phyloP scores from a whole-genome alignment of 1,284 basidiomycete species.

The Clitocybe nebularis region DNA sequence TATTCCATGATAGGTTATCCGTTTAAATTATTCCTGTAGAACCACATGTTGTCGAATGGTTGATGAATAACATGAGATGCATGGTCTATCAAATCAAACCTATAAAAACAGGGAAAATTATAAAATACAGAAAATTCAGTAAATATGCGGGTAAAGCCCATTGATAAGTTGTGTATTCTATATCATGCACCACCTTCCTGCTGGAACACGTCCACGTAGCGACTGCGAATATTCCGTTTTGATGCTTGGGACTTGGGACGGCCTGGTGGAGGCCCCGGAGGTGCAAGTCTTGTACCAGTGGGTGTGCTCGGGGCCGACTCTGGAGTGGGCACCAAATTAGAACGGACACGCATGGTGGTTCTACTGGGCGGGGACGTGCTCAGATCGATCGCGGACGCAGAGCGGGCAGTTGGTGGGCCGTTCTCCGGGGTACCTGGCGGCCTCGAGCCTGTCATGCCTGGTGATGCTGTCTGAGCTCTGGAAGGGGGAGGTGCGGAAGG shows the following conservation, averaged over 20 bases:
- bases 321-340: constrained; percentile 57
- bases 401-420: constrained; percentile 50
- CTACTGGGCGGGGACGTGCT: constrained; percentile 46
- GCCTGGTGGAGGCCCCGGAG: constrained; percentile 41
- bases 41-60: not conserved
- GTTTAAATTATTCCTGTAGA: constrained; percentile 68
- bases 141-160: constrained; percentile 12
- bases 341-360: constrained; percentile 54
- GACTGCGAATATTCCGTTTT: constrained; percentile 73
- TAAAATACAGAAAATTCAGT: constrained; percentile 8
- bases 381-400: constrained; percentile 61
- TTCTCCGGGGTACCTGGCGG: constrained; percentile 18
- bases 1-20: constrained; percentile 57
- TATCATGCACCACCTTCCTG: constrained; percentile 33
- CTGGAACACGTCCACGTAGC: constrained; percentile 86
- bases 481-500: constrained; percentile 60
- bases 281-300: constrained; percentile 31
- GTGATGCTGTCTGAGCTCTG: constrained; percentile 79
- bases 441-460: constrained; percentile 41
- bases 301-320: constrained; percentile 43
- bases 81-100: not conserved
- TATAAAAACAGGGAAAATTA: constrained; percentile 7
- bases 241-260: constrained; percentile 59
- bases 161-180: constrained; percentile 7
- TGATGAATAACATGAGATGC: not conserved